A percentile compares a stretch with the other conserved stretches of the same genome.
These are phyloP conservation scores for Glarea lozoyensis DNA, from an alignment of 495 filamentous ascomycete species.

Conservation along the genomic window DNA sequence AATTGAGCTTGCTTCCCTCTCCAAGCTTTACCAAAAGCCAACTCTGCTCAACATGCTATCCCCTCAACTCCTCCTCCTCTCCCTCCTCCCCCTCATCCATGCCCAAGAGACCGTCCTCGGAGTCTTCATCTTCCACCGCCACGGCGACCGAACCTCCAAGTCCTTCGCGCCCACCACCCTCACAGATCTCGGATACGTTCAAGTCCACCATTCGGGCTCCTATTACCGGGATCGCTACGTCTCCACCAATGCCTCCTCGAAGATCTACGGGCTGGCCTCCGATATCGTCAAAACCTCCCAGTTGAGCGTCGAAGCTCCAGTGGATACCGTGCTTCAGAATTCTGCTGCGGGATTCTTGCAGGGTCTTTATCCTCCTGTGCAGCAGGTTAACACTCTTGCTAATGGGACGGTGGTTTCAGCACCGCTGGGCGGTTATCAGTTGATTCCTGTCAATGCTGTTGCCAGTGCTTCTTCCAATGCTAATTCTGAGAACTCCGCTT, in stretches of 20 bases:
- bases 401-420: slow-evolving; percentile 47
- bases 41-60: too few species aligned
- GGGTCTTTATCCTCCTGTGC: slow-evolving; percentile 70
- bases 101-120: slow-evolving; percentile 53
- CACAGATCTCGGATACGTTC: slow-evolving; percentile 56
- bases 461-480: slow-evolving; percentile 35
- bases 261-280: slow-evolving; percentile 49
- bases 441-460: slow-evolving; percentile 58
- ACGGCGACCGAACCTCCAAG: slow-evolving; percentile 67
- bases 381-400: slow-evolving; percentile 43
- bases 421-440: slow-evolving; percentile 69
- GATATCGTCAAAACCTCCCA: slow-evolving; percentile 49
- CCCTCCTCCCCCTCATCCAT: slow-evolving; percentile 27
- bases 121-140: slow-evolving; percentile 60
- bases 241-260: slow-evolving; percentile 31
- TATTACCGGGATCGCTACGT: slow-evolving; percentile 59
- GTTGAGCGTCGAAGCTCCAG: slow-evolving; percentile 39
- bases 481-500: slow-evolving; percentile 22
- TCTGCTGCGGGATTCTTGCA: slow-evolving; percentile 72
- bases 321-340: slow-evolving; percentile 46
- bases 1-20: too few species aligned
- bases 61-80: background rate
- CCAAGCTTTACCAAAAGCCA: too few species aligned
- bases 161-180: slow-evolving; percentile 40
- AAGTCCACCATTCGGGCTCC: slow-evolving; percentile 51